Conservation (phyloP, 108 stramenopile species). For the Fragilaria radians region DNA sequence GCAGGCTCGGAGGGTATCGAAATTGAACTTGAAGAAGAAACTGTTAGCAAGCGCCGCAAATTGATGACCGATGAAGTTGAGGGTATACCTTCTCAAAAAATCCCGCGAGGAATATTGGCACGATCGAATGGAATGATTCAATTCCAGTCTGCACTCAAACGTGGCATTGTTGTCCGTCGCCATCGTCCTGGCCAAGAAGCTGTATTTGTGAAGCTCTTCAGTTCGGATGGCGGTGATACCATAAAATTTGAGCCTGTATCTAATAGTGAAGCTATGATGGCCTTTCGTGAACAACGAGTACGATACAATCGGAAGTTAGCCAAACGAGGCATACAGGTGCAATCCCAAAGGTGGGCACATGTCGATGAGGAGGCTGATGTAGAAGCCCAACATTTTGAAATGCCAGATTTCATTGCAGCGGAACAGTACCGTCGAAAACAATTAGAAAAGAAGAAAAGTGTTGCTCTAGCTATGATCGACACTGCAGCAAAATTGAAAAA, state of each 20-base stretch:
- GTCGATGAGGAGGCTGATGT: slow-evolving; percentile 77
- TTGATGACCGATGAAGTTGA: slow-evolving; percentile 13
- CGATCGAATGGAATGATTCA: slow-evolving; percentile 64
- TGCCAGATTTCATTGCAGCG: slow-evolving; percentile 59
- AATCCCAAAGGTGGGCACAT: slow-evolving; percentile 37
- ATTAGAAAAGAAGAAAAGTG: slow-evolving; percentile 31
- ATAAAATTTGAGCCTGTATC: slow-evolving; percentile 22
- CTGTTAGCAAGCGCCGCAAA: background rate
- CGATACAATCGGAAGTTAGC: slow-evolving; percentile 45
- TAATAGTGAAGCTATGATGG: slow-evolving; percentile 64
- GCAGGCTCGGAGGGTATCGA: background rate
- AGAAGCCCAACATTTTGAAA: slow-evolving; percentile 30
- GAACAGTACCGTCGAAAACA: slow-evolving; percentile 54
- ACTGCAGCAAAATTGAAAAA: slow-evolving; percentile 34
- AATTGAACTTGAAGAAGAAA: background rate
- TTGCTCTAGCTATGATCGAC: slow-evolving; percentile 28
- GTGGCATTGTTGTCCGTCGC: slow-evolving; percentile 75
- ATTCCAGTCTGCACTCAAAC: slow-evolving; percentile 69
- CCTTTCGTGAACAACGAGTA: slow-evolving; percentile 69
- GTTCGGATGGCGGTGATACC: slow-evolving; percentile 74
- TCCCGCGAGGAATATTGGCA: slow-evolving; percentile 63
- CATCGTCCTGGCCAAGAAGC: slow-evolving; percentile 64
- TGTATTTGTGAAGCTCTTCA: slow-evolving; percentile 61
- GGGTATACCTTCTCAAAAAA: slow-evolving; percentile 37
- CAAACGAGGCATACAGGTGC: slow-evolving; percentile 10